phyloP scores from a whole-genome alignment of 2,329 filamentous ascomycete species.

The Microthyrium microscopicum region DNA sequence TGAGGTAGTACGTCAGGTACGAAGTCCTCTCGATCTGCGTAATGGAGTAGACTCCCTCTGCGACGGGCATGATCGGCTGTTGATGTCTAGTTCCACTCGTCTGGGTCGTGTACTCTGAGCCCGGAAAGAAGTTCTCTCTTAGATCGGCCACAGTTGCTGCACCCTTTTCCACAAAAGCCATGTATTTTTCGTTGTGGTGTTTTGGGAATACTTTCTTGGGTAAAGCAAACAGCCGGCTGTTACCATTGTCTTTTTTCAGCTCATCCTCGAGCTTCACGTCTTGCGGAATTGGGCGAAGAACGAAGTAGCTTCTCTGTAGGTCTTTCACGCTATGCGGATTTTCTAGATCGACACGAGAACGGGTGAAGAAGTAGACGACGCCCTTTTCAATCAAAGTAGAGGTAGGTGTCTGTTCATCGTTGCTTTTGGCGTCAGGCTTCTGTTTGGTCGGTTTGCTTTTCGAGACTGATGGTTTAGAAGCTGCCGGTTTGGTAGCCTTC shows the following conservation, averaged over 20 bases:
- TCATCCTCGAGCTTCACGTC: conserved; percentile 52
- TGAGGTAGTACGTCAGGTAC: conserved; percentile 67
- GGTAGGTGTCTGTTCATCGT: too few relatives aligned
- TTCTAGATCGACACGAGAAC: conserved; percentile 57
- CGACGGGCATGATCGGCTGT: conserved; percentile 57
- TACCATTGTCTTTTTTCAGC: conserved; percentile 36
- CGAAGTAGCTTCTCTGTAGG: conserved; percentile 61
- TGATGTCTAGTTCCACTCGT: conserved; percentile 52
- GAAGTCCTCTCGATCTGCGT: conserved; percentile 54
- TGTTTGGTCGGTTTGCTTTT: too few relatives aligned
- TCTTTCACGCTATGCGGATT: conserved; percentile 54
- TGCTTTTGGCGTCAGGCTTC: too few relatives aligned
- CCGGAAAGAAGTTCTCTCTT: conserved; percentile 53
- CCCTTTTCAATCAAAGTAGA: conserved; percentile 68
- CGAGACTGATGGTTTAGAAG: too few relatives aligned
- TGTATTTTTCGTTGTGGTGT: conserved; percentile 51
- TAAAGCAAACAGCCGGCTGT: conserved; percentile 57
- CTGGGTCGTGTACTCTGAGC: conserved; percentile 57
- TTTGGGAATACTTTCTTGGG: conserved; percentile 70
- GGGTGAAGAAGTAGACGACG: conserved; percentile 80
- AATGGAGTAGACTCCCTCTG: conserved; percentile 73
- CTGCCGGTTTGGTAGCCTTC: too few relatives aligned
- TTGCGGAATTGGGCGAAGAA: conserved; percentile 54
- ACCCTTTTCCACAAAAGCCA: conserved; percentile 69
- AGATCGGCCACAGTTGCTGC: conserved; percentile 48